These are phyloP conservation scores for Fusarium algeriense DNA, from an alignment of 2,329 filamentous ascomycete genomes.

Conservation along the genomic window DNA sequence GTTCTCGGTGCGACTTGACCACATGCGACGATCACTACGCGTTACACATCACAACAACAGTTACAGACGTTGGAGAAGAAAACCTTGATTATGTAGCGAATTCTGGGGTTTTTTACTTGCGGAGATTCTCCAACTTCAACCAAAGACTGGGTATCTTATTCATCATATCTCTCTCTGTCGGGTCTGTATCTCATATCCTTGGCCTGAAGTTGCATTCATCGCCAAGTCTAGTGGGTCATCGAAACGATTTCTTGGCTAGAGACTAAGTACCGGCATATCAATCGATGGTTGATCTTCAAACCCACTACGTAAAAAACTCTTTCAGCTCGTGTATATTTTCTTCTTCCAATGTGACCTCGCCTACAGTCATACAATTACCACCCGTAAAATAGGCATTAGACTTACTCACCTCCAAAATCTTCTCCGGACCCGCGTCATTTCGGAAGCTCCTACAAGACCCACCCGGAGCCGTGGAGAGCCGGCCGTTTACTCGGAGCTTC, in stretches of 20 bases:
- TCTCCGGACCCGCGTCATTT: slow-evolving; percentile 35
- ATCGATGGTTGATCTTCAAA: not conserved
- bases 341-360: not conserved
- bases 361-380: slow-evolving; percentile 9
- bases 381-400: not conserved
- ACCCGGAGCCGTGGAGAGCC: slow-evolving; percentile 42
- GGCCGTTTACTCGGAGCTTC: slow-evolving; percentile 45
- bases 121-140: slow-evolving; percentile 8
- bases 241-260: slow-evolving; percentile 21
- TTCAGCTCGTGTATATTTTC: not conserved
- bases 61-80: slow-evolving; percentile 6
- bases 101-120: slow-evolving; percentile 20
- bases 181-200: not conserved
- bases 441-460: slow-evolving; percentile 25
- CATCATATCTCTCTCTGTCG: no score
- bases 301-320: slow-evolving; percentile 3
- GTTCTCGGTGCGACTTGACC: slow-evolving; percentile 39
- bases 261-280: slow-evolving; percentile 20
- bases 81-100: slow-evolving; percentile 32
- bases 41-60: not conserved
- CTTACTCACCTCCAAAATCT: not conserved
- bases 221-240: slow-evolving; percentile 28
- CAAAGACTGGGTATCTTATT: no score
- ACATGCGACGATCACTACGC: slow-evolving; percentile 31
- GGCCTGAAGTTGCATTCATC: slow-evolving; percentile 18